phyloP scores from a whole-genome alignment of 2,329 filamentous ascomycete species.

The Graphilbum ipis-grandicollis region DNA sequence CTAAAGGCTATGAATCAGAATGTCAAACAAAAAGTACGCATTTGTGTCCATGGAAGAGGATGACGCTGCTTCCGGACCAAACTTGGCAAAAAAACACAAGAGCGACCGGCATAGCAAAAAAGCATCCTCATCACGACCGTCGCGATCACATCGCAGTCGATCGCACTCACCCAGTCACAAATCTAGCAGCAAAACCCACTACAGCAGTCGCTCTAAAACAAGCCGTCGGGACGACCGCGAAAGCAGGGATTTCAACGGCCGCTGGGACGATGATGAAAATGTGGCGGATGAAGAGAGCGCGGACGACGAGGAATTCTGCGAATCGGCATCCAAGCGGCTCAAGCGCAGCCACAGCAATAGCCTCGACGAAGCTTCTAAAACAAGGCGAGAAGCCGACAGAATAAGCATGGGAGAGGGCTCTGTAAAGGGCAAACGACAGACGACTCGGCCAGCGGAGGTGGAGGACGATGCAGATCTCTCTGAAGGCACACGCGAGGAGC shows the following conservation, averaged over 20 bases:
- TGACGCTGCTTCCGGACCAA: constrained; percentile 31
- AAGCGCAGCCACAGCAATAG: constrained; percentile 38
- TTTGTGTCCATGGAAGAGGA: constrained; percentile 51
- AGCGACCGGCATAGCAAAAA: constrained; percentile 29
- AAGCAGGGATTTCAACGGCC: constrained; percentile 46
- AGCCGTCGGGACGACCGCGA: constrained; percentile 17
- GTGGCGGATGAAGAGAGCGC: constrained; percentile 14
- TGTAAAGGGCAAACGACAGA: too few relatives aligned
- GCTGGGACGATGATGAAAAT: constrained; percentile 67
- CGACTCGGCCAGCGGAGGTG: too few relatives aligned
- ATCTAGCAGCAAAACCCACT: too few relatives aligned
- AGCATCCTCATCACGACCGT: constrained; percentile 10
- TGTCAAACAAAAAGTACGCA: constrained; percentile 41
- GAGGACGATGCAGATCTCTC: constrained; percentile 33
- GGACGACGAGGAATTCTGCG: constrained; percentile 34
- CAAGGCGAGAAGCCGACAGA: too few relatives aligned
- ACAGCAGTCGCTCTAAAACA: constrained; percentile 18
- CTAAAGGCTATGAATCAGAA: too few relatives aligned
- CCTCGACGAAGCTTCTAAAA: too few relatives aligned
- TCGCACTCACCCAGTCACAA: constrained; percentile 7
- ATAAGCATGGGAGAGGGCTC: too few relatives aligned
- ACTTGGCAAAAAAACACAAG: constrained; percentile 25
- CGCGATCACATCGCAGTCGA: constrained; percentile 12
- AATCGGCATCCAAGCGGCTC: constrained; percentile 54
- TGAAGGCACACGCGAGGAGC: constrained; percentile 39